Evolutionary conservation across 306 rosid species (phyloP), one percentile per base, ranked within the genome.

Genomic region (Quillaja saponaria): DNA sequence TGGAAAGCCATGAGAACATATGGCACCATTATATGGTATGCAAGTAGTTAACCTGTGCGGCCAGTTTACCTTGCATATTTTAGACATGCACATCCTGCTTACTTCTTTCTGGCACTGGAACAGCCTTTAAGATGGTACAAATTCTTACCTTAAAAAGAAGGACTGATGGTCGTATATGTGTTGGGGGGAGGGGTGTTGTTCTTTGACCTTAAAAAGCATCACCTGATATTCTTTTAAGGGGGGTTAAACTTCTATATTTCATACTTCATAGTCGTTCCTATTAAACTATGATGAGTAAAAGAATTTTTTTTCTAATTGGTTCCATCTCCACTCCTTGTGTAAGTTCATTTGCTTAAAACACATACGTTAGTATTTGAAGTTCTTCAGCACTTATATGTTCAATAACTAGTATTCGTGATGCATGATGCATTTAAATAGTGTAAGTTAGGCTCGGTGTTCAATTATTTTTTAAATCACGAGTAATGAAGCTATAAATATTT

Each of bases 1-100:
- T 65, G 33, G 51, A 17, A 34, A 58, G 59, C 42, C 51, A 34
- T 44, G 47, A 53, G 6, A 66, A 59, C 15, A 42, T 73, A n/a
- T 66, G 72, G 68, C 72, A 20, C 52, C 73, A 66, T 59, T 52
- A 34, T n/a, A 66, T 58, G 78, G 78, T 73, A 59, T 31, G 60
- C 37, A 20, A 42, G 51, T 21, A 14, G 16, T 45, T 70, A 1
- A 5, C 40, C 6, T 50, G n/a, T 41, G 34, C 14, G 18, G 52
- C 53, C 16, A 18, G 10, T 40, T 69, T 17, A 34, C 21, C 28
- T 18, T 33, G 10, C 11, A 41, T n/a, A n/a, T n/a, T 42, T 46
- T 47, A n/a, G 21, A 34, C 8, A 62, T n/a, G n/a, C n/a, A 19
- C 57, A 48, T 25, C 16, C 6, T 21, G 11, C 21, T 50, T 20